Percentiles rank a stretch among this genome's conserved stretches.
These are phyloP conservation scores for Thalassiosira profunda DNA, from an alignment of 108 stramenopile genomes.

Conservation along the genomic window DNA sequence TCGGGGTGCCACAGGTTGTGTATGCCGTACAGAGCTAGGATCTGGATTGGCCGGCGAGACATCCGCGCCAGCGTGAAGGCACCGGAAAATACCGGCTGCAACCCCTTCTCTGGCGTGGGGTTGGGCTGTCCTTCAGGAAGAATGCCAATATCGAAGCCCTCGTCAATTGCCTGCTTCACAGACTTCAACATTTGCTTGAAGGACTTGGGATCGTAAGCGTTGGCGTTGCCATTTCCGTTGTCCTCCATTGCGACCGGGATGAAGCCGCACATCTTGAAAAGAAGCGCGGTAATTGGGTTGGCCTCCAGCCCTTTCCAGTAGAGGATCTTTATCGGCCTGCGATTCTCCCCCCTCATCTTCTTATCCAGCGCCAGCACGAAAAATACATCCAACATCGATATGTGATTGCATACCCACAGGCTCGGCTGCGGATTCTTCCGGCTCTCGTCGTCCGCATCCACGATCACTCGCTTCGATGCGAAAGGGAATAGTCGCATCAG, in stretches of 20 bases:
- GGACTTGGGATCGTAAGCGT: constrained; percentile 79
- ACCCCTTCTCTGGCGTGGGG: constrained; percentile 76
- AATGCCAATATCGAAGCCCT: constrained; percentile 91
- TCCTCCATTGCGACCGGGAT: constrained; percentile 89
- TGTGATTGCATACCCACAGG: constrained; percentile 92
- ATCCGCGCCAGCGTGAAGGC: constrained; percentile 84
- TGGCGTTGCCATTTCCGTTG: constrained; percentile 79
- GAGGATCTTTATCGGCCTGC: constrained; percentile 87
- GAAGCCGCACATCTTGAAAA: constrained; percentile 87
- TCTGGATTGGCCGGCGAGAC: constrained; percentile 78
- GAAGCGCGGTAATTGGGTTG: constrained; percentile 73
- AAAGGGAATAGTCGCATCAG: constrained; percentile 85
- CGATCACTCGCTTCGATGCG: constrained; percentile 51
- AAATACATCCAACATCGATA: constrained; percentile 83
- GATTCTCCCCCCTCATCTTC: constrained; percentile 69
- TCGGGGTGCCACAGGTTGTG: constrained; percentile 86
- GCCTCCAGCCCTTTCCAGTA: constrained; percentile 91
- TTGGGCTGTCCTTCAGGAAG: constrained; percentile 91
- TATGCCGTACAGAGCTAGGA: constrained; percentile 81
- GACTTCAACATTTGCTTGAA: constrained; percentile 76
- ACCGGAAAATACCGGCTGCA: constrained; percentile 80
- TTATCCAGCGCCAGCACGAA: constrained; percentile 75
- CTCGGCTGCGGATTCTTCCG: constrained; percentile 56
- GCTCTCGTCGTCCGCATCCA: constrained; percentile 37
- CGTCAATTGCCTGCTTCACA: constrained; percentile 76